Conservation (phyloP, 352 stramenopile genomes). For the Peronosclerospora sorghi region DNA sequence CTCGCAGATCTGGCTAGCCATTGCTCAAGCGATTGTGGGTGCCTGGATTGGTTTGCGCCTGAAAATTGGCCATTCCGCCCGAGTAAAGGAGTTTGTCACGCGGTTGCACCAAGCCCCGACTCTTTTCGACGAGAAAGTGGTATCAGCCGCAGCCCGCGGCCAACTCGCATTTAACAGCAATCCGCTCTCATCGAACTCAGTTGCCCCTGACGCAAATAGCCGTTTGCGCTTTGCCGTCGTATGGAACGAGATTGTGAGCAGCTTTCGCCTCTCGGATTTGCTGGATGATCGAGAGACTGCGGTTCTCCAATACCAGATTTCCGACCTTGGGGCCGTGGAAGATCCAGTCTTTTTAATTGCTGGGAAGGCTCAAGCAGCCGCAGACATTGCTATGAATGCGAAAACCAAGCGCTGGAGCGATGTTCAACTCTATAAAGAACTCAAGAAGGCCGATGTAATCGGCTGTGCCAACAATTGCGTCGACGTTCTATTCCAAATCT, state of each 20-base stretch:
- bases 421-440: constrained; percentile 45
- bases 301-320: constrained; percentile 85
- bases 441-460: constrained; percentile 63
- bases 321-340: constrained; percentile 64
- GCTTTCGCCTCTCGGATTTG: constrained; percentile 78
- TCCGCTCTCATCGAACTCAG: constrained; percentile 39
- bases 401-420: constrained; percentile 56
- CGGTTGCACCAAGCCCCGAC: constrained; percentile 47
- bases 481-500: constrained; percentile 73
- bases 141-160: constrained; percentile 53
- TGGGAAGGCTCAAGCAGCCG: constrained; percentile 56
- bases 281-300: constrained; percentile 80
- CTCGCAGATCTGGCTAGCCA: constrained; percentile 80
- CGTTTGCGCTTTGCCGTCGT: constrained; percentile 79
- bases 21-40: constrained; percentile 69
- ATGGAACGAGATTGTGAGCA: constrained; percentile 86
- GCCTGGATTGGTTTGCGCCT: constrained; percentile 65
- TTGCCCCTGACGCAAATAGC: constrained; percentile 60
- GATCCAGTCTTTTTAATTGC: constrained; percentile 84
- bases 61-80: constrained; percentile 73
- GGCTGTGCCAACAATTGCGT: constrained; percentile 69
- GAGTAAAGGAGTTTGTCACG: constrained; percentile 63
- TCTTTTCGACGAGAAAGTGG: constrained; percentile 73
- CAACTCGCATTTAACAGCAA: constrained; percentile 56
- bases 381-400: constrained; percentile 47